Conservation (phyloP, 768 basidiomycete genomes). For the Tulasnella sp. region DNA sequence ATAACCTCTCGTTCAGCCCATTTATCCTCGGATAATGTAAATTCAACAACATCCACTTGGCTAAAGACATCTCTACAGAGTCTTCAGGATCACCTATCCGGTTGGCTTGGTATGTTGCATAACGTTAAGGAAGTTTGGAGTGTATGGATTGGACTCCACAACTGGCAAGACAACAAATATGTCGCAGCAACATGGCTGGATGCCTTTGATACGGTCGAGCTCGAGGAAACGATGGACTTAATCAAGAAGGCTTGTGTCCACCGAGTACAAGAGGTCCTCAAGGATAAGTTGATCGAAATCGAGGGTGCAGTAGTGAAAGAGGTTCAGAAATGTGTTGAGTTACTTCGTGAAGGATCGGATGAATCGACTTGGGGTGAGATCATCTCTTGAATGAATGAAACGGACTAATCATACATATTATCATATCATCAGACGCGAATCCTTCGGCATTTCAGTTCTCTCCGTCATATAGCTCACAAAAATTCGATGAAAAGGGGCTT, state of each 20-base stretch:
- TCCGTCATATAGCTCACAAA: constrained; percentile 36
- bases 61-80: constrained; percentile 39
- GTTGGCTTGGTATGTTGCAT: constrained; percentile 49
- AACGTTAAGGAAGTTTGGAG: constrained; percentile 59
- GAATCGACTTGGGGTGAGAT: too few species aligned
- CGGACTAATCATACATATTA: constrained; percentile 1
- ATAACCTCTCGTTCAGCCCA: constrained; percentile 44
- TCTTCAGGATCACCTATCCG: constrained; percentile 34
- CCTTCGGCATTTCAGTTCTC: constrained; percentile 46
- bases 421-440: constrained; percentile 32
- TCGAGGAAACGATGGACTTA: constrained; percentile 29
- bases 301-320: constrained; percentile 20
- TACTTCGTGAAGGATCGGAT: constrained; percentile 22
- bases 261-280: constrained; percentile 50
- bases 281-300: constrained; percentile 32
- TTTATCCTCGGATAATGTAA: constrained; percentile 33
- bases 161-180: constrained; percentile 28
- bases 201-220: constrained; percentile 39
- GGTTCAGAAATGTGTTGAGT: constrained; percentile 25
- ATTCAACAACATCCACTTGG: constrained; percentile 47
- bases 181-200: too few species aligned
- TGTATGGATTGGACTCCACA: constrained; percentile 27
- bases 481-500: constrained; percentile 28
- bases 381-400: too few species aligned
- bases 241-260: constrained; percentile 44